Evolutionary conservation across 2,329 filamentous ascomycete genomes (phyloP), one percentile per base, ranked within the genome.

Genomic region (Penicillium hesseltinei): DNA sequence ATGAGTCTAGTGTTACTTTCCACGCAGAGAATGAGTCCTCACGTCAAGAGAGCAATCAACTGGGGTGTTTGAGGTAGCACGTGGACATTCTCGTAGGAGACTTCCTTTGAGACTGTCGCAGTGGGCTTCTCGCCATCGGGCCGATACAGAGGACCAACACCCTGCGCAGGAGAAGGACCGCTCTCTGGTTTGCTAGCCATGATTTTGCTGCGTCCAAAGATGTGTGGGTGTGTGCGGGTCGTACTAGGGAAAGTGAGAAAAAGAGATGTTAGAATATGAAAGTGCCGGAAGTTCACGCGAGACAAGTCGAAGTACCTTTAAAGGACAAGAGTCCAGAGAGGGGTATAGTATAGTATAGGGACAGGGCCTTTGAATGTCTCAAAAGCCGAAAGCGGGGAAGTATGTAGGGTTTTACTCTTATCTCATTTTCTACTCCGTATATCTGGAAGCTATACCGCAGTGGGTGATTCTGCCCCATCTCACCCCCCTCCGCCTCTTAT

Each of bases 21-120:
- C 35, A 54, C 43, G 31, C 48, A 50, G 36, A 54, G 13, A 45
- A 47, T 39, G 36, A 29, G 27, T 49, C 86, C 92, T 82, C 86
- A 97, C 94, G 94, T 97, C 77, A 99, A 84, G 64, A 99, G 84
- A 64, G 94, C 92, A 78, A 99, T 99, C 64, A 99, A 84, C 81
- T 99, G 94, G 48, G 94, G 92, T 11, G 94, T 97, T 78, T 97
- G 94, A 31, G 90, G 85, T 45, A 99, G 82, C 63, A 95, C 89
- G 73, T 92, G 88, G 64, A 99, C 91, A 80, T 96, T 97, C 61
- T 92, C 88, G 69, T 91, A 88, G 44, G 86, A 78, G 39, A 97
- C 87, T 59, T 86, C 83, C 56, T 87, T 92, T 13, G 94, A 99
- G 42, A 97, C 89, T 3, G 92, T 97, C 13, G 92, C 92, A 57